Percentiles rank a stretch among this genome's conserved stretches.
Conservation (phyloP, 208 protist species). For the Trypanosoma melophagium region DNA sequence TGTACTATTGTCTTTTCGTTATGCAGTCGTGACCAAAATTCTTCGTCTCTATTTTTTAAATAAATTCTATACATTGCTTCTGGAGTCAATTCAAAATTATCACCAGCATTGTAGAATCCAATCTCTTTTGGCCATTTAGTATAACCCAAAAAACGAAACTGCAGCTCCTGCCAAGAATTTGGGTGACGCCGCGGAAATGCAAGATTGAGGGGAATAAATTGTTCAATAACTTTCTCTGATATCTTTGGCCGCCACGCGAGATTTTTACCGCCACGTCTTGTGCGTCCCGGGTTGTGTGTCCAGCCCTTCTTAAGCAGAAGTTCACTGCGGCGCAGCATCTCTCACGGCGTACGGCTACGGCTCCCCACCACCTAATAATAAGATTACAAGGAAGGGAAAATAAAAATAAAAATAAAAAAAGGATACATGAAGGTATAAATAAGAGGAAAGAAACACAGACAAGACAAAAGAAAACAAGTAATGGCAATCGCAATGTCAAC, state of each 20-base stretch:
- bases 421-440: neutral
- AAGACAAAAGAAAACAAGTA: no score
- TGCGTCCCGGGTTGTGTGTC: constrained; percentile 83
- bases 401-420: constrained; percentile 1
- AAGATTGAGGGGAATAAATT: constrained; percentile 83
- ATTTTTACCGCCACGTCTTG: constrained; percentile 86
- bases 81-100: constrained; percentile 90
- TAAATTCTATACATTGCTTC: constrained; percentile 79
- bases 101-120: constrained; percentile 89
- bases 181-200: constrained; percentile 82
- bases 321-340: constrained; percentile 67
- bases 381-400: neutral
- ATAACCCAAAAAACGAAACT: constrained; percentile 84
- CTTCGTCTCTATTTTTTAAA: constrained; percentile 56
- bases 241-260: constrained; percentile 88
- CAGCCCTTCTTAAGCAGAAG: constrained; percentile 84
- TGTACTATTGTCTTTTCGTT: constrained; percentile 82
- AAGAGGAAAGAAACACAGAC: no score
- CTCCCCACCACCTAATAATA: neutral
- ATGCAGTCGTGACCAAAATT: constrained; percentile 78
- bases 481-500: no score
- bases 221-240: constrained; percentile 49
- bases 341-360: neutral
- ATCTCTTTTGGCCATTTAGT: constrained; percentile 89
- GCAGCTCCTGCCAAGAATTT: constrained; percentile 82